Evolutionary conservation across 371 early-diverging fungal genomes (phyloP), one percentile per base, ranked within the genome.

Genomic region (Syncephalastrum sp.): DNA sequence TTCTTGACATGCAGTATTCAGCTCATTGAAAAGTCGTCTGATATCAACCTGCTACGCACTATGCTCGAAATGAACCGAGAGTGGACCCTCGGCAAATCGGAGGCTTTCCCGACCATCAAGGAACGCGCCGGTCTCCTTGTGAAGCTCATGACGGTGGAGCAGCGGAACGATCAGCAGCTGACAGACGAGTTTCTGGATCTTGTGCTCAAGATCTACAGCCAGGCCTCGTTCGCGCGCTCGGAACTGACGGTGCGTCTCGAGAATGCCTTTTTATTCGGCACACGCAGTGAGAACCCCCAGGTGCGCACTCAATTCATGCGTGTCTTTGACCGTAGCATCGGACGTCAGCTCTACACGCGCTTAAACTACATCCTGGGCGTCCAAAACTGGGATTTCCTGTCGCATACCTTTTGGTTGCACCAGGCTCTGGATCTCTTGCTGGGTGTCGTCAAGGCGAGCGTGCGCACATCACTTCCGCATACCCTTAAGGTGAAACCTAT

Each of bases 351-450:
- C 5, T 75, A 82, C 56, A 70, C 84, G 16, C 82, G 99, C 0
- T 72, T 98, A 16, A 87, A 88, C 42, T 99, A 98, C 60, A 79
- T 98, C 19, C 60, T 99, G 38, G 91, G 91, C 25, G 83, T 93
- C 0, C 99, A 99, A 65, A 96, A 94, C 59, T 99, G 99, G 99
- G 97, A 97, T 49, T 85, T 79, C 54, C 75, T 98, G 14, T 82
- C 90, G 0, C 76, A 79, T 16, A 81, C 85, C 14, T 98, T 93
- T 63, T 98, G 98, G 97, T 71, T 98, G 5, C 90, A 89, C 56
- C 96, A 97, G 57, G 93, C 94, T 0, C 60, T 94, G 45, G 94
- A 94, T 65, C 60, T 99, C 15, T 63, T 98, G 17, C 61, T 97
- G 27, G 93, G 93, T 1, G 83, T 88, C 13, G 70, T 86, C 19